Base-by-base conservation (phyloP, 306 rosid genomes). In the Cyamopsis tetragonoloba region DNA sequence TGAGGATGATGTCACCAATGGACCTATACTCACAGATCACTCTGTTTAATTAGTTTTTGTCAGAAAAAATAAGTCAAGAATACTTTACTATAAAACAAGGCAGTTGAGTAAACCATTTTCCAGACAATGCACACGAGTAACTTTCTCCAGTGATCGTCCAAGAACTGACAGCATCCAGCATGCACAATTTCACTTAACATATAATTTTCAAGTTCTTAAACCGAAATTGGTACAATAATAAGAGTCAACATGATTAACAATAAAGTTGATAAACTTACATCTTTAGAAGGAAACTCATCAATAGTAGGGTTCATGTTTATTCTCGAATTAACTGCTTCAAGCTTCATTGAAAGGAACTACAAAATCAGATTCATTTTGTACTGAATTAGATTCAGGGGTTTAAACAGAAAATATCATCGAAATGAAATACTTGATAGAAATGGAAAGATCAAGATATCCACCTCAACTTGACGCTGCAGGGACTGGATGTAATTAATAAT, bases 281-380 rank as follows among this genome's bases (percentile, higher is more conserved):
- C 90, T 74, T 91, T 91, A 26, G 86, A 66, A 41, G 89, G 80
- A 77, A 83, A 83, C 41, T 78, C 84, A 32, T 91, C 96, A 6
- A 65, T 73, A 31, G 64, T 3, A 7, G 85, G 87, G 77, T 30
- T 81, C 51, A 79, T 37, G 55, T 73, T 80, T 78, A 80, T 62
- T 77, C 89, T 83, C 31, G 97, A 75, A 81, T 84, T 91, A 53
- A 91, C 88, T 38, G 89, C 71, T 74, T 91, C 97, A 43, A 91
- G 93, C 85, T 91, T 91, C 93, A 91, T 83, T 1, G 97, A 91
- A 19, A 91, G 88, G 77, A 91, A 91, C 97, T 91, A 63, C 67
- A 69, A 60, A 71, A 72, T 62, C 4, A 68, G 48, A 60, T 15
- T 65, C 12, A 44, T 13, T 56, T 22, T 2, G 30, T n/a, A 63